These are phyloP conservation scores for Apodospora peruviana DNA, from an alignment of 495 filamentous ascomycete species.

Conservation along the genomic window DNA sequence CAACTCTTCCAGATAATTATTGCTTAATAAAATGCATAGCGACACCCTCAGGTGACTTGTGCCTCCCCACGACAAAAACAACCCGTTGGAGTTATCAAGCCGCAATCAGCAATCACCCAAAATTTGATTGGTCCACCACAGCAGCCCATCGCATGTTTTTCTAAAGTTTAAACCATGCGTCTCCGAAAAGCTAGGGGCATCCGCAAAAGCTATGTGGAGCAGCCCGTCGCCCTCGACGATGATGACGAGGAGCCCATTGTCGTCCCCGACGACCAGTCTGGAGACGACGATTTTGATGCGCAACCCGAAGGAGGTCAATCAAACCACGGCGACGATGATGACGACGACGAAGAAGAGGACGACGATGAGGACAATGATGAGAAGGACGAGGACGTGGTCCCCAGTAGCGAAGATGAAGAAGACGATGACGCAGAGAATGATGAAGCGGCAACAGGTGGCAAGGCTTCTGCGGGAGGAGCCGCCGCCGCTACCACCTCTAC, in stretches of 20 bases:
- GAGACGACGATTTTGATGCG: conserved; percentile 19
- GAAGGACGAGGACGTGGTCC: not conserved
- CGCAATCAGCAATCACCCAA: too few species aligned
- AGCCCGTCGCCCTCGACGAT: conserved; percentile 15
- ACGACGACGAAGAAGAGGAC: conserved; percentile 9
- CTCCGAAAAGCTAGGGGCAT: conserved; percentile 16
- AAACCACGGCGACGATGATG: conserved; percentile 11
- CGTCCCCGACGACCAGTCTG: conserved; percentile 6
- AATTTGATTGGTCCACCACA: too few species aligned
- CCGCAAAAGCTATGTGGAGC: conserved; percentile 20
- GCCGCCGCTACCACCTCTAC: conserved; percentile 7
- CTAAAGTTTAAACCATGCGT: conserved; percentile 16
- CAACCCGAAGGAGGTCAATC: conserved; percentile 1
- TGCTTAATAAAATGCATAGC: too few species aligned
- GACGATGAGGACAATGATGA: conserved; percentile 12
- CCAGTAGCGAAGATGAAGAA: conserved; percentile 16
- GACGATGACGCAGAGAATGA: conserved; percentile 18
- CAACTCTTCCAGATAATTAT: too few species aligned
- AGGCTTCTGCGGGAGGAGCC: conserved; percentile 5
- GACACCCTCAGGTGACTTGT: too few species aligned
- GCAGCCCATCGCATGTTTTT: too few species aligned
- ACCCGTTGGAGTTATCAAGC: too few species aligned
- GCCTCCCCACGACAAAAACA: too few species aligned
- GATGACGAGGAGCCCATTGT: conserved; percentile 19
- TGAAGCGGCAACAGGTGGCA: conserved; percentile 5